Evolutionary conservation across 176 grass and related monocot genomes (phyloP).

Genomic region (Raddia distichophylla): DNA sequence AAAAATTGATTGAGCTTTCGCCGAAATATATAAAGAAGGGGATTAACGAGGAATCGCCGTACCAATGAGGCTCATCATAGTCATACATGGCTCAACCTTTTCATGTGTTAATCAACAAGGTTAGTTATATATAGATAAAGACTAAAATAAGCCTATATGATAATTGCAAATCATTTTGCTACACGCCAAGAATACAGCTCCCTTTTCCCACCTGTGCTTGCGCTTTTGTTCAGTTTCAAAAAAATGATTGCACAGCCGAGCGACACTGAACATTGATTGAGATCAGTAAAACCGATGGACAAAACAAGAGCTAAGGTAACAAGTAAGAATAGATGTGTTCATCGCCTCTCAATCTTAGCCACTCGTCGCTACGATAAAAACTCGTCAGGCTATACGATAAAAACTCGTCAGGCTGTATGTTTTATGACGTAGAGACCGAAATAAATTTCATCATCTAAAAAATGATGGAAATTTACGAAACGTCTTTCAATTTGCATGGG

Average conservation of each 20-base stretch:
- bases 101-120: conserved; percentile 33
- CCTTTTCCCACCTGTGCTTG: conserved; percentile 32
- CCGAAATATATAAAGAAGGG: conserved; percentile 36
- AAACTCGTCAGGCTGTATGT: too few species aligned
- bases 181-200: conserved; percentile 36
- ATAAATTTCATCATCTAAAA: too few species aligned
- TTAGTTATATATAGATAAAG: conserved; percentile 34
- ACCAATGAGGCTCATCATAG: conserved; percentile 45
- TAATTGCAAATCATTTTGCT: conserved; percentile 38
- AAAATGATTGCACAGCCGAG: conserved; percentile 34
- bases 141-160: background rate
- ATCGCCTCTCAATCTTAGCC: conserved; percentile 30
- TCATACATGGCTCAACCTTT: conserved; percentile 44
- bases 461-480: too few species aligned
- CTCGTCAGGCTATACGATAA: background rate
- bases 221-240: conserved; percentile 37
- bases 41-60: conserved; percentile 44
- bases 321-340: conserved; percentile 30
- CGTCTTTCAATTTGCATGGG: conserved; percentile 13
- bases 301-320: conserved; percentile 21
- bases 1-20: conserved; percentile 33
- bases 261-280: background rate
- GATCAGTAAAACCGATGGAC: conserved; percentile 19
- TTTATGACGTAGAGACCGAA: too few species aligned
- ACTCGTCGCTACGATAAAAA: conserved; percentile 28